phyloP scores from a whole-genome alignment of 306 rosid species.

The Casuarina equisetifolia region DNA sequence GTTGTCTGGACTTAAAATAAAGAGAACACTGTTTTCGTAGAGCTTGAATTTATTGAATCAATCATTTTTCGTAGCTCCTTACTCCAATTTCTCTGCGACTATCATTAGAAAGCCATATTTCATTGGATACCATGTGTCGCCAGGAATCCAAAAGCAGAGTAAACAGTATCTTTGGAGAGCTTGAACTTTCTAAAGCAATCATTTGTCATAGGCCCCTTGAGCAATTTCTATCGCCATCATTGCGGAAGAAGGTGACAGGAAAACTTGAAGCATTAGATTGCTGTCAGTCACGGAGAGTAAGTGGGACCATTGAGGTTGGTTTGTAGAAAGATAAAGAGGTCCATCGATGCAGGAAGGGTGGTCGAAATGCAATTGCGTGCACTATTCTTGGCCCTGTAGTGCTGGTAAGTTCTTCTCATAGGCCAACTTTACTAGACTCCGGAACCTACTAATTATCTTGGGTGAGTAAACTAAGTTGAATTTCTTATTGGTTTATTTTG shows the following conservation, averaged over 20 bases:
- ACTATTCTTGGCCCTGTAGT: not conserved
- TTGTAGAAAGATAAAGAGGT: not conserved
- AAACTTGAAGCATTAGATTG: not conserved
- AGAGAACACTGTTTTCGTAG: too few relatives aligned
- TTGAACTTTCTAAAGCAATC: not conserved
- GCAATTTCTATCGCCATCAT: slow-evolving; percentile 8
- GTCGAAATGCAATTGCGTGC: not conserved
- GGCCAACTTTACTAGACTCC: not conserved
- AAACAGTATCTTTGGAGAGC: not conserved
- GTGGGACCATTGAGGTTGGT: slow-evolving; percentile 9
- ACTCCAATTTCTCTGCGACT: not conserved
- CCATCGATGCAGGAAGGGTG: not conserved
- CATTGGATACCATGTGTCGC: not conserved
- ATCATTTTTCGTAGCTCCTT: not conserved
- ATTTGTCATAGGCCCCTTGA: not conserved
- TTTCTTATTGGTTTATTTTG: not conserved
- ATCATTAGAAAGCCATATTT: not conserved
- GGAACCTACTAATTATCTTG: not conserved
- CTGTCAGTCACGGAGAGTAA: not conserved
- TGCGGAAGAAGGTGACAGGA: not conserved
- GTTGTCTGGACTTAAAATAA: not conserved
- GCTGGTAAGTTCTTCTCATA: not conserved
- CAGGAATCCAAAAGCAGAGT: not conserved
- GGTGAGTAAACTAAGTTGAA: not conserved
- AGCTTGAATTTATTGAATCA: too few relatives aligned